These are phyloP conservation scores for Saprolegnia parasitica DNA, from an alignment of 352 stramenopile species.

Conservation along the genomic window DNA sequence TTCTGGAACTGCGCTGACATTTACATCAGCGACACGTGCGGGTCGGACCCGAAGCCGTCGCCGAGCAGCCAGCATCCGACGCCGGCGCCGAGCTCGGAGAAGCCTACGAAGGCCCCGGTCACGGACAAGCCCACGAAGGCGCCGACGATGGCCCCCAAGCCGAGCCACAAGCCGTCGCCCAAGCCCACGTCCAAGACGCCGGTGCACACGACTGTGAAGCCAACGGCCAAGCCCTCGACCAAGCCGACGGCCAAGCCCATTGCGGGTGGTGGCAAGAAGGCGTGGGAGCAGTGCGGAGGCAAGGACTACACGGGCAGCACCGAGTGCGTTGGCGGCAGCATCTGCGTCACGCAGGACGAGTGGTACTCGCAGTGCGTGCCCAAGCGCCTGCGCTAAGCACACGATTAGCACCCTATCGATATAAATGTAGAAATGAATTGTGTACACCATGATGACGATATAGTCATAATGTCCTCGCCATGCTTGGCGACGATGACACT, in stretches of 20 bases:
- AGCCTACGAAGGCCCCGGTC: neutral
- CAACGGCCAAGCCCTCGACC: neutral
- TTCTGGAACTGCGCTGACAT: constrained; percentile 37
- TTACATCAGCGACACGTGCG: constrained; percentile 26
- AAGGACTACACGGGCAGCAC: constrained; percentile 25
- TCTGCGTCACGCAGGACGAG: neutral
- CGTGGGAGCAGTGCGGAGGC: constrained; percentile 19
- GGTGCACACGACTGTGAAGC: neutral
- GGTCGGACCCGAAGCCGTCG: neutral
- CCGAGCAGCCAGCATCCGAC: neutral
- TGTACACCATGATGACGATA: neutral
- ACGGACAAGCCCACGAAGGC: neutral
- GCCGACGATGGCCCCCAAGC: neutral
- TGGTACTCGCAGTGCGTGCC: constrained; percentile 29
- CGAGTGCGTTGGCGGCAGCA: constrained; percentile 7
- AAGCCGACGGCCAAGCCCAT: neutral
- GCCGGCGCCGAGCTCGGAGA: neutral
- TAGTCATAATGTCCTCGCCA: neutral
- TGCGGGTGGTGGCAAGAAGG: constrained; percentile 2
- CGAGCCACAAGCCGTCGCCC: too few relatives aligned
- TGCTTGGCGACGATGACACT: too few relatives aligned
- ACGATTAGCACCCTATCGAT: neutral
- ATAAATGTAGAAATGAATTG: neutral
- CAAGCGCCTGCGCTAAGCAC: neutral
- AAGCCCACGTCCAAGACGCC: too few relatives aligned